Conservation (phyloP, 1,139 yeast genomes). For the Candida buenavistaensis region DNA sequence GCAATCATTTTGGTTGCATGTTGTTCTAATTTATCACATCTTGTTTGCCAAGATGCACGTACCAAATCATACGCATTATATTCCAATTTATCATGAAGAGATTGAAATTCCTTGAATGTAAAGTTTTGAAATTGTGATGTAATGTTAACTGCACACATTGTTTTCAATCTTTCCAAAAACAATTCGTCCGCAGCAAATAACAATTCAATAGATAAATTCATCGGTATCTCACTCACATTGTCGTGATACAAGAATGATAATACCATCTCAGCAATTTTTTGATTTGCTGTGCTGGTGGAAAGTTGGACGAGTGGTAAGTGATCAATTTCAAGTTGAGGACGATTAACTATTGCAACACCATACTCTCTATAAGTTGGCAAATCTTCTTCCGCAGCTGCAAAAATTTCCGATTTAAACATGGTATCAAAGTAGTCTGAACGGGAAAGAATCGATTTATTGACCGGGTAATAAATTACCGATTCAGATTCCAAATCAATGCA, state of each 20-base stretch:
- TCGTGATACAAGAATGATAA: constrained; percentile 64
- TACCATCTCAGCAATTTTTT: constrained; percentile 52
- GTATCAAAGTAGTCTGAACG: constrained; percentile 66
- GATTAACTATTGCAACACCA: constrained; percentile 20
- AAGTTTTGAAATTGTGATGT: constrained; percentile 37
- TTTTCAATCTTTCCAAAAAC: constrained; percentile 61
- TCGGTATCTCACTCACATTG: constrained; percentile 48
- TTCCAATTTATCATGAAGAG: constrained; percentile 22
- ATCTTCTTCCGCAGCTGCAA: constrained; percentile 20
- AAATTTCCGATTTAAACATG: constrained; percentile 56
- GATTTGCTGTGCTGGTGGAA: constrained; percentile 24
- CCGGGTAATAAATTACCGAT: constrained; percentile 50
- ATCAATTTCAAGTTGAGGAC: constrained; percentile 19
- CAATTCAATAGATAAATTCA: constrained; percentile 52
- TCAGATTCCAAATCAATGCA: constrained; percentile 32
- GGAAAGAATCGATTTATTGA: constrained; percentile 58
- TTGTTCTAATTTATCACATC: constrained; percentile 65
- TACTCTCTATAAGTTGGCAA: constrained; percentile 17
- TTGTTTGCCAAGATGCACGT: constrained; percentile 66
- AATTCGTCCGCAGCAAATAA: constrained; percentile 62
- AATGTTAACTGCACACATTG: constrained; percentile 62
- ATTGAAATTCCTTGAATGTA: constrained; percentile 20
- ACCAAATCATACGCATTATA: constrained; percentile 56
- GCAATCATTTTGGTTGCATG: constrained; percentile 63
- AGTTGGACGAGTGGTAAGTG: constrained; percentile 34